These are phyloP conservation scores for Fusarium compactum DNA, from an alignment of 2,329 filamentous ascomycete genomes.

Conservation along the genomic window DNA sequence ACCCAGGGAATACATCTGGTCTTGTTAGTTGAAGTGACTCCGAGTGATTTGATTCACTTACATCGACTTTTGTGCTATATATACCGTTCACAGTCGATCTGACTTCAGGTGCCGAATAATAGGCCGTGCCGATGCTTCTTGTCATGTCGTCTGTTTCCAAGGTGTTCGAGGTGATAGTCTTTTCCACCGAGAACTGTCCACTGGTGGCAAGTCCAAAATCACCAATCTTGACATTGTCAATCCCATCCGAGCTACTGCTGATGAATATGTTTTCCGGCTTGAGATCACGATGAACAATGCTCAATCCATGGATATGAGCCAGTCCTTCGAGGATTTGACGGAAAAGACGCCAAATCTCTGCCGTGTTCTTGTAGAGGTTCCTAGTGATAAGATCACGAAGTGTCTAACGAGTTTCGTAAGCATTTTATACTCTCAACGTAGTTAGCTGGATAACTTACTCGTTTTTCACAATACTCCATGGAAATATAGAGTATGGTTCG, in stretches of 20 bases:
- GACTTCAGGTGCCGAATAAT: constrained; percentile 94
- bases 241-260: constrained; percentile 72
- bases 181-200: constrained; percentile 78
- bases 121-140: constrained; percentile 78
- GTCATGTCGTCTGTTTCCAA: constrained; percentile 74
- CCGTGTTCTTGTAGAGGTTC: constrained; percentile 77
- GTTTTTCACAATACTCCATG: constrained; percentile 98
- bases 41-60: constrained; percentile 55
- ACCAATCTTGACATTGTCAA: constrained; percentile 93
- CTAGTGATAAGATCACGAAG: constrained; percentile 87
- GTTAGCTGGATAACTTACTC: constrained; percentile 61
- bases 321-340: constrained; percentile 89
- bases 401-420: constrained; percentile 62
- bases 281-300: constrained; percentile 94
- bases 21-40: constrained; percentile 14
- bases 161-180: constrained; percentile 54
- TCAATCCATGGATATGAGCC: constrained; percentile 75
- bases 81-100: constrained; percentile 78
- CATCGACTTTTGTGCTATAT: constrained; percentile 94
- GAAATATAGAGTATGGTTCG: constrained; percentile 92
- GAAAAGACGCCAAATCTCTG: constrained; percentile 90
- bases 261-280: constrained; percentile 99
- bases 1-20: constrained; percentile 91
- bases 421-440: not conserved
- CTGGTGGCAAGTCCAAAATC: constrained; percentile 96